Evolutionary conservation across 129 eudicot genomes (phyloP).

Genomic region (Scalesia atractyloides): DNA sequence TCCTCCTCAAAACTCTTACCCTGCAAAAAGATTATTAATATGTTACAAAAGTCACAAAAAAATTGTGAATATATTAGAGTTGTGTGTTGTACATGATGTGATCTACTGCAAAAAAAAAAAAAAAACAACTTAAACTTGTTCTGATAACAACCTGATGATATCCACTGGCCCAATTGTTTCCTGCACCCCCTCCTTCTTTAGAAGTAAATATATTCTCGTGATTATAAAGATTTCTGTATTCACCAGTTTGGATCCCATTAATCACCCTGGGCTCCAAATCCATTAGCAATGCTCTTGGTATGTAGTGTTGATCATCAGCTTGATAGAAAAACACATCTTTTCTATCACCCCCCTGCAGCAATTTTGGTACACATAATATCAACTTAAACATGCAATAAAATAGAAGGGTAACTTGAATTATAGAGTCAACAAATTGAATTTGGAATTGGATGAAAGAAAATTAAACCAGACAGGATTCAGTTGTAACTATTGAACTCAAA

Average conservation of each 20-base stretch:
- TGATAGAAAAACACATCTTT: constrained; percentile 99
- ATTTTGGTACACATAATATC: background rate
- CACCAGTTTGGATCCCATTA: constrained; percentile 92
- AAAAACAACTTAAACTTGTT: background rate
- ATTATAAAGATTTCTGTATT: constrained; percentile 90
- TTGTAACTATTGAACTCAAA: background rate
- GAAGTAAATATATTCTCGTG: constrained; percentile 88
- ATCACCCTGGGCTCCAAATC: constrained; percentile 99
- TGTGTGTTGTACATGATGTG: background rate
- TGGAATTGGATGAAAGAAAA: no score
- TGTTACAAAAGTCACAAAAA: constrained; percentile 2
- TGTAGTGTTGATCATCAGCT: constrained; percentile 99
- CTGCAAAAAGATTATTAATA: constrained; percentile 36
- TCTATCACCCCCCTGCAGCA: constrained; percentile 88
- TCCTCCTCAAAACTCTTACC: constrained; percentile 97
- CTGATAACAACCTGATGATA: constrained; percentile 65
- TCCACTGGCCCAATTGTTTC: constrained; percentile 99
- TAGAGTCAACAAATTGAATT: no score
- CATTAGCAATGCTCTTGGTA: constrained; percentile 93
- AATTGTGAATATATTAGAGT: background rate
- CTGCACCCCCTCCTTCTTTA: constrained; percentile 97
- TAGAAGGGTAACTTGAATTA: no score
- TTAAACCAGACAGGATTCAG: background rate
- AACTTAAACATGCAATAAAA: background rate
- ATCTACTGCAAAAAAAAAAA: background rate